A percentile compares a stretch with the other conserved stretches of the same genome.
Conservation (phyloP, 2,329 filamentous ascomycete genomes). For the Stemphylium vesicarium region DNA sequence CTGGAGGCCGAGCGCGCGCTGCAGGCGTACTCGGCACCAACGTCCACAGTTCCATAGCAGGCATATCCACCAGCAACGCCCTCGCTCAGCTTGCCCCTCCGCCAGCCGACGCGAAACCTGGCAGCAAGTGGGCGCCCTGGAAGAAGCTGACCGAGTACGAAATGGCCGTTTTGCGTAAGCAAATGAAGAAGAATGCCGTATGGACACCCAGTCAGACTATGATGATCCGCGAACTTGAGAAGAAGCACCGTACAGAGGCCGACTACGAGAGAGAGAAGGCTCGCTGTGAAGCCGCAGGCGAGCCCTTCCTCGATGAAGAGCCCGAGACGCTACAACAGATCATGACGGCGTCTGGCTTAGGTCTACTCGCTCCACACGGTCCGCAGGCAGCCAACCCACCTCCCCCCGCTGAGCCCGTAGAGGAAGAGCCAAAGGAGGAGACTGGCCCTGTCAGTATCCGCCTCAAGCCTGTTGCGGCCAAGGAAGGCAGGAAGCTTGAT, state of each 20-base stretch:
- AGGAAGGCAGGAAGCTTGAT: constrained; percentile 79
- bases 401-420: constrained; percentile 17
- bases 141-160: constrained; percentile 70
- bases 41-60: constrained; percentile 60
- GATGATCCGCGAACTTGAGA: constrained; percentile 79
- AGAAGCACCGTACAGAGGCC: constrained; percentile 64
- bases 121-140: constrained; percentile 68
- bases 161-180: constrained; percentile 75
- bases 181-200: constrained; percentile 90
- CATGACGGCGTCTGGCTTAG: constrained; percentile 26
- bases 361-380: constrained; percentile 19
- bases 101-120: constrained; percentile 64
- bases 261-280: constrained; percentile 64
- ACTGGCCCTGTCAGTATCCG: constrained; percentile 72
- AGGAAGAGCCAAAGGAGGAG: constrained; percentile 58
- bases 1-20: constrained; percentile 40
- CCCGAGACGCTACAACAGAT: constrained; percentile 34
- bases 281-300: constrained; percentile 65
- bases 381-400: constrained; percentile 17
- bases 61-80: constrained; percentile 67
- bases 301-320: constrained; percentile 66
- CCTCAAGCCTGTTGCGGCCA: constrained; percentile 80
- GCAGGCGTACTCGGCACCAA: constrained; percentile 59
- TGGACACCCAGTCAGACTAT: constrained; percentile 87
- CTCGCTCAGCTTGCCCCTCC: constrained; percentile 65